phyloP scores from a whole-genome alignment of 768 basidiomycete species.

The Panellus pusillus region DNA sequence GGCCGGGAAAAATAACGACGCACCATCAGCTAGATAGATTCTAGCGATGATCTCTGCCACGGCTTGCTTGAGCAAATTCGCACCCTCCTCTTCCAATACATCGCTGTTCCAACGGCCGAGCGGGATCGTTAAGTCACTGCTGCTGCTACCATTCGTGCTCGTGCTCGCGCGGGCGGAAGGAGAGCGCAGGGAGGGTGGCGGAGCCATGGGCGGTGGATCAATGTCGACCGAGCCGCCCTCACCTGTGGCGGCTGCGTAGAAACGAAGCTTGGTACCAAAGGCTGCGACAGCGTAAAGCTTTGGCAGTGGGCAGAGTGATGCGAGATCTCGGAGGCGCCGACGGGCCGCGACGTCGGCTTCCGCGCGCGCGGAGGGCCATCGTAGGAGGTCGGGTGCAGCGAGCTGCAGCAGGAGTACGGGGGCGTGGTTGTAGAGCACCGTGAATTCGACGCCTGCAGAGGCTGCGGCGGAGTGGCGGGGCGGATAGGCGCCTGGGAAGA shows the following conservation, averaged over 20 bases:
- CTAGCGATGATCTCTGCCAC: conserved; percentile 27
- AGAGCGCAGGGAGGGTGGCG: conserved; percentile 1
- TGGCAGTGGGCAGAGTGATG: conserved; percentile 24
- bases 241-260: conserved; percentile 24
- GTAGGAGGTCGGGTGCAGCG: conserved; percentile 23
- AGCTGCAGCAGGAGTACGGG: conserved; percentile 35
- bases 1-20: background rate
- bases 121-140: conserved; percentile 24
- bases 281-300: conserved; percentile 33
- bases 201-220: conserved; percentile 1
- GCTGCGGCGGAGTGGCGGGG: conserved; percentile 5
- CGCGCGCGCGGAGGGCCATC: conserved; percentile 25
- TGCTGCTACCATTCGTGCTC: no score
- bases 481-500: conserved; percentile 29
- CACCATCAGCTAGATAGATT: conserved; percentile 5
- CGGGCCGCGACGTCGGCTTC: conserved; percentile 29
- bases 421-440: conserved; percentile 26
- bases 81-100: conserved; percentile 33
- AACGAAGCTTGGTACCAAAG: conserved; percentile 32
- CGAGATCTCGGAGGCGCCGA: conserved; percentile 28
- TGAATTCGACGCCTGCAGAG: conserved; percentile 19
- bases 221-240: conserved; percentile 18
- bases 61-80: conserved; percentile 27
- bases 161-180: no score
- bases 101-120: conserved; percentile 36